phyloP scores from a whole-genome alignment of 441 rosid genomes.

The Gossypium laxum region DNA sequence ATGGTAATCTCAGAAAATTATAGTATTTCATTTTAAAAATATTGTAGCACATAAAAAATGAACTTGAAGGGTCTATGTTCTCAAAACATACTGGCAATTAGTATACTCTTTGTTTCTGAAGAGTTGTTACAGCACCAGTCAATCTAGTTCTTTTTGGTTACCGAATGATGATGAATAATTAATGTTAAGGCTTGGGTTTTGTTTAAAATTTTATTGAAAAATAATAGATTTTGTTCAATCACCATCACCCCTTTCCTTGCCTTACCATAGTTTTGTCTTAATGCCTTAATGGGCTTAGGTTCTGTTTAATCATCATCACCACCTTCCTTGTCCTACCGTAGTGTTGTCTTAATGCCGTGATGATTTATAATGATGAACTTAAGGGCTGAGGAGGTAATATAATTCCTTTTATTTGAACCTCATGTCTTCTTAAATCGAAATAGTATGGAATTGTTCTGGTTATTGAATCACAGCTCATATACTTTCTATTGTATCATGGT shows the following conservation, averaged over 20 bases:
- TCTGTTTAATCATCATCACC: neutral
- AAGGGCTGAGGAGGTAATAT: neutral
- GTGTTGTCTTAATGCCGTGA: neutral
- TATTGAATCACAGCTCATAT: constrained; percentile 1
- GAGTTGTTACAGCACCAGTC: neutral
- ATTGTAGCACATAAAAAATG: neutral
- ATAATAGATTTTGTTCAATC: neutral
- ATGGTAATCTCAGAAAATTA: neutral
- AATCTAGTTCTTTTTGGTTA: constrained; percentile 3
- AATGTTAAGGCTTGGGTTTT: neutral
- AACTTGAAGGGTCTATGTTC: neutral
- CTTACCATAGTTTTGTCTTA: neutral
- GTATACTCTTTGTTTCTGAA: neutral
- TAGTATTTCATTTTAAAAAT: neutral
- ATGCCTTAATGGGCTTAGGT: neutral
- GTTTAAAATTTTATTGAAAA: neutral
- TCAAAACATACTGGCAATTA: neutral
- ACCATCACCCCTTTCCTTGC: neutral
- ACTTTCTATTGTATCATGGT: neutral
- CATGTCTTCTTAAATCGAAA: neutral
- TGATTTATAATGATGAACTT: neutral
- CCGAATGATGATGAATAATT: neutral
- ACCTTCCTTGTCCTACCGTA: neutral
- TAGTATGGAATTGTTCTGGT: neutral
- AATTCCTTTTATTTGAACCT: neutral